Conservation (phyloP, 345 rosid species). For the Eucalyptus albens region DNA sequence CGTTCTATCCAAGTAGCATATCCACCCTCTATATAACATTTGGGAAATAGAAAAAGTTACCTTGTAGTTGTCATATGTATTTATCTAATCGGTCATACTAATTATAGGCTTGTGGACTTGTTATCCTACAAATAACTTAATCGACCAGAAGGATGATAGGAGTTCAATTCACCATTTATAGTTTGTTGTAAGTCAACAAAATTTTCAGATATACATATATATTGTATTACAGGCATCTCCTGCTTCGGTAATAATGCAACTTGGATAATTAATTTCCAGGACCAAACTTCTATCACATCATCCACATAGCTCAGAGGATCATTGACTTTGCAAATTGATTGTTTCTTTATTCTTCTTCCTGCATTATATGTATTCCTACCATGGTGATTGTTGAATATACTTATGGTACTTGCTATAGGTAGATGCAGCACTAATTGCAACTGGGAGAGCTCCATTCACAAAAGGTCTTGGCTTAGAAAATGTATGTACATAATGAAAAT, state of each 20-base stretch:
- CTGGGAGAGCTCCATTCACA: constrained; percentile 99
- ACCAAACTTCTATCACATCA: not conserved
- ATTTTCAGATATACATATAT: not conserved
- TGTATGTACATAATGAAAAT: constrained; percentile 22
- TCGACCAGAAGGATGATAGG: not conserved
- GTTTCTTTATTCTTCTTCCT: not conserved
- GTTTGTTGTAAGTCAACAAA: not conserved
- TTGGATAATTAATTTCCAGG: not conserved
- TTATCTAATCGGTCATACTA: not conserved
- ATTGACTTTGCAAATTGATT: not conserved
- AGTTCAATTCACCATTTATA: not conserved
- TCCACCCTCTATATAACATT: not conserved
- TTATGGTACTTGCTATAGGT: constrained; percentile 35
- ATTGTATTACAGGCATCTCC: not conserved
- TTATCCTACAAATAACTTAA: not conserved
- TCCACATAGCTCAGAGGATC: not conserved
- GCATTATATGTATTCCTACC: not conserved
- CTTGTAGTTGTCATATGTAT: not conserved
- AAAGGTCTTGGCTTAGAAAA: constrained; percentile 94
- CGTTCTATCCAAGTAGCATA: not conserved
- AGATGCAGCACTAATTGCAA: constrained; percentile 96
- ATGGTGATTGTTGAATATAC: not conserved
- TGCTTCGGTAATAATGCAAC: not conserved
- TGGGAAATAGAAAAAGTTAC: not conserved
- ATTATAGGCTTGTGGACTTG: not conserved